Percentiles rank a stretch among this genome's conserved stretches.
phyloP scores from a whole-genome alignment of 805 yeast genomes.

The Dipodascopsis uninucleata region DNA sequence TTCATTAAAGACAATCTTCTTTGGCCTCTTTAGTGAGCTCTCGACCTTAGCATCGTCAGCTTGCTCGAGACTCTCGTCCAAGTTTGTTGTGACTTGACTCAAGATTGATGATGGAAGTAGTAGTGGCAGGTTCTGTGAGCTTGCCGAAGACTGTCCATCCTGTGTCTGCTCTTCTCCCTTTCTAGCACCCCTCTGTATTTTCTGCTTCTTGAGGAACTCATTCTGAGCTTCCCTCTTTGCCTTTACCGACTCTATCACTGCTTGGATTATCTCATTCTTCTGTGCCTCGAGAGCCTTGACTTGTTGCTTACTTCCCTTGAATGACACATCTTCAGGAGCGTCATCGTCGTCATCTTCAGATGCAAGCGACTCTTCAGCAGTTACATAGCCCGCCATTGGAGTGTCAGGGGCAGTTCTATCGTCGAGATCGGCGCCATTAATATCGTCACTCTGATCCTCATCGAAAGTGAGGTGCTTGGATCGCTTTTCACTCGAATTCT shows the following conservation, averaged over 20 bases:
- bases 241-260: conserved; percentile 1
- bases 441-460: too few species aligned
- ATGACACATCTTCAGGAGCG: conserved; percentile 26
- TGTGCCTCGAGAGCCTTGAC: conserved; percentile 4
- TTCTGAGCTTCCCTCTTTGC: conserved; percentile 14
- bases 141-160: too few species aligned
- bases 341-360: conserved; percentile 15
- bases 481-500: too few species aligned
- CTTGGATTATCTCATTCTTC: not conserved
- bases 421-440: too few species aligned
- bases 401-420: conserved; percentile 7
- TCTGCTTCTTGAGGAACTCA: not conserved
- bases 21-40: not conserved
- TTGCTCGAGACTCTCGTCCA: not conserved
- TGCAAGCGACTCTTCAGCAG: conserved; percentile 18
- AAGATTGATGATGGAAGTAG: conserved; percentile 15
- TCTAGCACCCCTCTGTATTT: not conserved
- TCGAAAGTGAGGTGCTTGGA: too few species aligned
- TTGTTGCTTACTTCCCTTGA: conserved; percentile 5
- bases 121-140: conserved; percentile 1
- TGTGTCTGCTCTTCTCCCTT: conserved; percentile 1
- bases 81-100: conserved; percentile 17
- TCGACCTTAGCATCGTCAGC: conserved; percentile 2
- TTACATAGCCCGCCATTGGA: conserved; percentile 16
- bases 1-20: conserved; percentile 12